Evolutionary conservation across 352 stramenopile species (phyloP).

Genomic region (Pythium apleroticum): DNA sequence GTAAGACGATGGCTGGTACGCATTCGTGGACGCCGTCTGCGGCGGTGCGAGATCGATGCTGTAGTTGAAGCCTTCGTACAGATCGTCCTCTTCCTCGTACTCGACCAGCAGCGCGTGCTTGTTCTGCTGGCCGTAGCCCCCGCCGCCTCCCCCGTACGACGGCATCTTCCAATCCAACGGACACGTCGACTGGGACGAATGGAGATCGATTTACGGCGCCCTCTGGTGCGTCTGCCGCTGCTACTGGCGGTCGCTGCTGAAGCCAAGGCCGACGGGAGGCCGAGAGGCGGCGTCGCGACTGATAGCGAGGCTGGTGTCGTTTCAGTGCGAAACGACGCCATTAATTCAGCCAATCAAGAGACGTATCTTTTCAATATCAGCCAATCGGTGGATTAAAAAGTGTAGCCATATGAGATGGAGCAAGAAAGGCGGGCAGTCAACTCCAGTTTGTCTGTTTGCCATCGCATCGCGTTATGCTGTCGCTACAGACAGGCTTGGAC

Average conservation of each 20-base stretch:
- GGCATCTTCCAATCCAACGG: conserved; percentile 15
- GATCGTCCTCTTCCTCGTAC: conserved; percentile 84
- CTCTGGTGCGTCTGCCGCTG: conserved; percentile 5
- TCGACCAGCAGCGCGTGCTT: conserved; percentile 65
- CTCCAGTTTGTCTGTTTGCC: background rate
- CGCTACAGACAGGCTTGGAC: background rate
- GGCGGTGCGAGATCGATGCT: conserved; percentile 78
- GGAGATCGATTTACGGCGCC: background rate
- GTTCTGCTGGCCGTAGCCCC: conserved; percentile 48
- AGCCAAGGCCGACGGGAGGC: background rate
- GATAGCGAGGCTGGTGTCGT: background rate
- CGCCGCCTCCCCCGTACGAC: conserved; percentile 29
- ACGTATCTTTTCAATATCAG: background rate
- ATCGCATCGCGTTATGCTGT: background rate
- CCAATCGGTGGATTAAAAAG: background rate
- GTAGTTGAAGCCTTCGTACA: conserved; percentile 92
- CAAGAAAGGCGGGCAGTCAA: background rate
- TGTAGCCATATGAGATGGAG: conserved; percentile 5
- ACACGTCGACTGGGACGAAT: background rate
- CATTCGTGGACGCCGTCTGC: conserved; percentile 60
- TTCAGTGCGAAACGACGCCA: conserved; percentile 8
- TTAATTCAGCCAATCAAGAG: conserved; percentile 2
- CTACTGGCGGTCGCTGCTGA: background rate
- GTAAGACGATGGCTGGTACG: conserved; percentile 61
- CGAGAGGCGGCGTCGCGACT: background rate